phyloP scores from a whole-genome alignment of 345 rosid species.

The Corchorus olitorius region DNA sequence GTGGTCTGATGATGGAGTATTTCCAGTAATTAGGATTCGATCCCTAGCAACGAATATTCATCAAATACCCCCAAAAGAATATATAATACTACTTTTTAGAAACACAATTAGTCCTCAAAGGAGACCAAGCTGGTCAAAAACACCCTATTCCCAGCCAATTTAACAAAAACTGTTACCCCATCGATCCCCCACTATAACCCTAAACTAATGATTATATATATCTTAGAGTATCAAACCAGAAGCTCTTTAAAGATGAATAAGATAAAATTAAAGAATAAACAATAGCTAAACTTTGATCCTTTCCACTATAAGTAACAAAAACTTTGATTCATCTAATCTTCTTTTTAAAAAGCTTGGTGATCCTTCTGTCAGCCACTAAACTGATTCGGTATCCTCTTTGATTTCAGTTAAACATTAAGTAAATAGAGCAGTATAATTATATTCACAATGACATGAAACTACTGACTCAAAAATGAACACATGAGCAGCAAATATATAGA shows the following conservation, averaged over 20 bases:
- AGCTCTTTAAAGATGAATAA: not conserved
- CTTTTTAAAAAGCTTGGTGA: slow-evolving; percentile 24
- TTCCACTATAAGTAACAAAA: slow-evolving; percentile 18
- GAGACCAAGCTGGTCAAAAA: slow-evolving; percentile 7
- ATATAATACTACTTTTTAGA: too few species aligned
- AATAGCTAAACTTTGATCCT: not conserved
- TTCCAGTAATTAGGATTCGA: too few species aligned
- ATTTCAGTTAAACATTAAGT: slow-evolving; percentile 11
- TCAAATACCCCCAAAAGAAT: too few species aligned
- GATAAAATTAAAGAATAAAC: not conserved
- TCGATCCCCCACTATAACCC: not conserved
- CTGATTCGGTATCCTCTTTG: slow-evolving; percentile 30
- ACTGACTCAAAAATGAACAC: not conserved
- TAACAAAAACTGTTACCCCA: not conserved
- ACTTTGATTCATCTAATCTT: slow-evolving; percentile 23
- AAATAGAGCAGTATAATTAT: not conserved
- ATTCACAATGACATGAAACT: not conserved
- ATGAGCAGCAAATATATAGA: not conserved
- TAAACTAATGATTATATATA: slow-evolving; percentile 4
- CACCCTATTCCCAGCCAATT: not conserved
- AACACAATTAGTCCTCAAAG: not conserved
- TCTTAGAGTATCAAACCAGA: not conserved
- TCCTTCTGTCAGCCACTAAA: slow-evolving; percentile 41
- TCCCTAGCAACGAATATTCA: too few species aligned
- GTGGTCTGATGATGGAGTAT: too few species aligned